Evolutionary conservation across 2,329 filamentous ascomycete genomes (phyloP).

Genomic region (Fusarium gaditjirri): DNA sequence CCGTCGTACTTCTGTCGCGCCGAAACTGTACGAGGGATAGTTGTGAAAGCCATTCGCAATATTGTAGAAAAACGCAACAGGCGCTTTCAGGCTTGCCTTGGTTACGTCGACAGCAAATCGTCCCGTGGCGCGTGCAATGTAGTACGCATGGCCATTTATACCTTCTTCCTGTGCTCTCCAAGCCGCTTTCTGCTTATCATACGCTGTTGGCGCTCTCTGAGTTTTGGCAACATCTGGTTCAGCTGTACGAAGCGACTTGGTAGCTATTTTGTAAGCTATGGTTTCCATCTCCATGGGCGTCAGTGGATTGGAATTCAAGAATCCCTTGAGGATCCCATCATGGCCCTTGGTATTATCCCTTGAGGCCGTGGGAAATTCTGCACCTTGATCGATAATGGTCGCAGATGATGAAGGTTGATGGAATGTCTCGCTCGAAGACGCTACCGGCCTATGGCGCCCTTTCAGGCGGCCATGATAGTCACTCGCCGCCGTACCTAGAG

Average conservation of each 20-base stretch:
- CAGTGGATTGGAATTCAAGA: not conserved
- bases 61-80: not conserved
- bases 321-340: not conserved
- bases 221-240: not conserved
- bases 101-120: not conserved
- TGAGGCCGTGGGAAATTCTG: too few relatives aligned
- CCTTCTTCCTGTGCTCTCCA: not conserved
- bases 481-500: conserved; percentile 36
- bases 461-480: not conserved
- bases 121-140: not conserved
- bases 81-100: not conserved
- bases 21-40: not conserved
- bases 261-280: not conserved
- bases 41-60: not conserved
- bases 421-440: not conserved
- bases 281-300: not conserved
- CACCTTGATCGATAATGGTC: not conserved
- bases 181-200: not conserved
- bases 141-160: not conserved
- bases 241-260: not conserved
- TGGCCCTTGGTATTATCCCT: not conserved
- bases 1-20: not conserved
- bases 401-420: not conserved
- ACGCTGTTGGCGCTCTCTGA: not conserved
- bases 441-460: not conserved